phyloP scores from a whole-genome alignment of 805 yeast genomes.

The Komagataella pastoris region DNA sequence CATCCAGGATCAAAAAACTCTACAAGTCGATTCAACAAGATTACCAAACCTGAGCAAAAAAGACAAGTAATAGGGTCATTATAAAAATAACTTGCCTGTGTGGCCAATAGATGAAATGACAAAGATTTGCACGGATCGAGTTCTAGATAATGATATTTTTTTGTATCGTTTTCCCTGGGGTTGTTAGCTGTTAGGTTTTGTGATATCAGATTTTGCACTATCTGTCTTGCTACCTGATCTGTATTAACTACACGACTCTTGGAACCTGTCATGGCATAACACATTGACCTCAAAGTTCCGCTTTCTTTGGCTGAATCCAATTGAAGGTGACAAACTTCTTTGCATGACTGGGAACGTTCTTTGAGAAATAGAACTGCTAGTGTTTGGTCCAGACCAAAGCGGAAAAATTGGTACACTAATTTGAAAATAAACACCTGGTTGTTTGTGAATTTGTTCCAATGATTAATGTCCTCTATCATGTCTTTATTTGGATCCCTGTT shows the following conservation, averaged over 20 bases:
- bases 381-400: not conserved
- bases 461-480: not conserved
- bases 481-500: not conserved
- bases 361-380: too few species aligned
- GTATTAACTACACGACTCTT: not conserved
- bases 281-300: not conserved
- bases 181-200: not conserved
- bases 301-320: not conserved
- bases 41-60: not conserved
- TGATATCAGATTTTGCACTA: not conserved
- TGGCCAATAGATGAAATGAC: not conserved
- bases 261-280: not conserved
- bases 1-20: not conserved
- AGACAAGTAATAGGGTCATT: not conserved
- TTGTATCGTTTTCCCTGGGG: not conserved
- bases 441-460: not conserved
- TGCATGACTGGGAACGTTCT: not conserved
- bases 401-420: not conserved
- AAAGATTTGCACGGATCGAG: not conserved
- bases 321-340: not conserved
- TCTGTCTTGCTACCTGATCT: not conserved
- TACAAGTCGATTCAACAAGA: not conserved
- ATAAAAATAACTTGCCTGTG: not conserved
- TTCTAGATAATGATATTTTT: not conserved
- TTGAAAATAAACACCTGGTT: not conserved